Conservation (phyloP, 2,329 filamentous ascomycete species). For the Boeremia exigua region DNA sequence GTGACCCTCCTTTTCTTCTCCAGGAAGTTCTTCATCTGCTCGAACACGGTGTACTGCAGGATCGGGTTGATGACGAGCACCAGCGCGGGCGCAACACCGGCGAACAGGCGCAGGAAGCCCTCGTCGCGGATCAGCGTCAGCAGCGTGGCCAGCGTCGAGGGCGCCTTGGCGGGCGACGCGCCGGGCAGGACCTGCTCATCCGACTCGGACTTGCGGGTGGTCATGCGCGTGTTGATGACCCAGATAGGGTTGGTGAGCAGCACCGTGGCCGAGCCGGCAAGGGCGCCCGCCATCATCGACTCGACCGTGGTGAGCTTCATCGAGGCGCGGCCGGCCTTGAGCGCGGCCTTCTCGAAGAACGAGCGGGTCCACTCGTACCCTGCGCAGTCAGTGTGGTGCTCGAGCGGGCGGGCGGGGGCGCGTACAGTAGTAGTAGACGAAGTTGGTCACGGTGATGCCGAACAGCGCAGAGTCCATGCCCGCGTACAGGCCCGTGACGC, state of each 20-base stretch:
- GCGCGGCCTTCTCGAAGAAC: conserved; percentile 80
- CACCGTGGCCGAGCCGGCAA: conserved; percentile 93
- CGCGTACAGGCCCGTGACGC: conserved; percentile 85
- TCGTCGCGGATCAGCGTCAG: conserved; percentile 81
- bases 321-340: conserved; percentile 72
- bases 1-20: conserved; percentile 81
- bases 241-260: conserved; percentile 98
- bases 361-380: conserved; percentile 95
- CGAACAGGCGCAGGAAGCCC: conserved; percentile 83
- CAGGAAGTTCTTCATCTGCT: conserved; percentile 92
- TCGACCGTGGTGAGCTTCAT: conserved; percentile 90
- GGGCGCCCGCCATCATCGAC: conserved; percentile 91
- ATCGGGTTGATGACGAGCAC: conserved; percentile 98
- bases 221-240: conserved; percentile 99
- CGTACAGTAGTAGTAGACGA: conserved; percentile 97
- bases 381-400: conserved; percentile 29
- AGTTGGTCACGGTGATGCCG: conserved; percentile 98
- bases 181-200: conserved; percentile 49
- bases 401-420: background rate
- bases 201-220: conserved; percentile 74
- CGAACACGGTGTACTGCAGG: conserved; percentile 97
- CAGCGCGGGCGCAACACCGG: conserved; percentile 89
- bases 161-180: conserved; percentile 59
- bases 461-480: conserved; percentile 94
- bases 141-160: conserved; percentile 81